phyloP scores from a whole-genome alignment of 2,329 filamentous ascomycete species.

The Pleomassaria siparia region DNA sequence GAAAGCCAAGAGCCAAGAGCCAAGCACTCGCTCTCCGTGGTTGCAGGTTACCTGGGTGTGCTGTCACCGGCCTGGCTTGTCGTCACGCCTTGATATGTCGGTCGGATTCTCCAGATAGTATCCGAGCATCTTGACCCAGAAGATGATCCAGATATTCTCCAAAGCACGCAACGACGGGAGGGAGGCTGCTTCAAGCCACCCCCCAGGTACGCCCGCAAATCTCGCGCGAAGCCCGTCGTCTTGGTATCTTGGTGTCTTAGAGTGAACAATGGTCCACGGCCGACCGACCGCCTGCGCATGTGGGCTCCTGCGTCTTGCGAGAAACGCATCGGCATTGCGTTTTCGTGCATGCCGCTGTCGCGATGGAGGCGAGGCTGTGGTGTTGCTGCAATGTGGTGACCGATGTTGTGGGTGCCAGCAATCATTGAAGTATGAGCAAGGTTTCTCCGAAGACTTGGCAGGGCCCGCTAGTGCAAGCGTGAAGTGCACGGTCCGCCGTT shows the following conservation, averaged over 20 bases:
- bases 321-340: background rate
- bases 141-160: too few relatives aligned
- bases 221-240: background rate
- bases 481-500: too few relatives aligned
- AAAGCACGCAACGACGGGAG: background rate
- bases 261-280: too few relatives aligned
- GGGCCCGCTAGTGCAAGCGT: background rate
- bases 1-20: conserved; percentile 2
- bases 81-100: background rate
- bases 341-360: background rate
- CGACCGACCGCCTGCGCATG: background rate
- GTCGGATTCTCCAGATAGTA: background rate
- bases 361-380: conserved; percentile 1
- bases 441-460: background rate
- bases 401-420: too few relatives aligned
- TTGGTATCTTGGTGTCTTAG: background rate
- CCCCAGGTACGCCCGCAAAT: conserved; percentile 12
- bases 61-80: background rate
- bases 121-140: background rate
- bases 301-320: conserved; percentile 1
- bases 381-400: background rate
- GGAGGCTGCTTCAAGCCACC: conserved; percentile 8
- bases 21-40: background rate
- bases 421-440: background rate
- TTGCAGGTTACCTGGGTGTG: conserved; percentile 5